Conservation (phyloP, 768 basidiomycete species). For the Leccinum imitatum region DNA sequence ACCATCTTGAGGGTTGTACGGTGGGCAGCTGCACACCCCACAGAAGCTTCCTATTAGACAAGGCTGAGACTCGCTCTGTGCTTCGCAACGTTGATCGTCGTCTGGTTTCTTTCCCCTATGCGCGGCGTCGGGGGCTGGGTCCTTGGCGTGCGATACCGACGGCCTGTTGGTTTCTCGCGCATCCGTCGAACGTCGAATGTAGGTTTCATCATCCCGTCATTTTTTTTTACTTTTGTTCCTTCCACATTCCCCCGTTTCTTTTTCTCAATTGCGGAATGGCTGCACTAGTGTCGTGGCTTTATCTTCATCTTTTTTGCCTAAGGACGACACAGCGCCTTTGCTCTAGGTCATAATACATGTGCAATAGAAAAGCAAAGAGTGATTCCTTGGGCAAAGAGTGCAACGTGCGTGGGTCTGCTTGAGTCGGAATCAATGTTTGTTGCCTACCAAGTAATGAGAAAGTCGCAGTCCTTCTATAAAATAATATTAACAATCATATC, state of each 20-base stretch:
- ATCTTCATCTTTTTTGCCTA: constrained; percentile 15
- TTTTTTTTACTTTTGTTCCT: too few relatives aligned
- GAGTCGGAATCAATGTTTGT: too few relatives aligned
- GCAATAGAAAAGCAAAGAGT: not conserved
- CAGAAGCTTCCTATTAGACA: too few relatives aligned
- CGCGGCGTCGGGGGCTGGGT: constrained; percentile 24
- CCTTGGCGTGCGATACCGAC: constrained; percentile 4
- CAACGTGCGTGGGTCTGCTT: too few relatives aligned
- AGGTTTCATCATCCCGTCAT: constrained; percentile 21
- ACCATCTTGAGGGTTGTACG: too few relatives aligned
- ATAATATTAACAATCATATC: too few relatives aligned
- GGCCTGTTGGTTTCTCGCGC: constrained; percentile 12
- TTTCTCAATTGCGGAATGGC: too few relatives aligned
- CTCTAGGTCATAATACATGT: constrained; percentile 28
- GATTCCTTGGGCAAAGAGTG: not conserved
- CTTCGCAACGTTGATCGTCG: constrained; percentile 57
- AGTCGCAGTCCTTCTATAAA: too few relatives aligned
- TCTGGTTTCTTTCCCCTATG: not conserved
- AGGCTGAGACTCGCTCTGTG: constrained; percentile 58
- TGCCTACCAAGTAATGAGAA: too few relatives aligned
- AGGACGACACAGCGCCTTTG: constrained; percentile 28
- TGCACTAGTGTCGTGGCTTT: too few relatives aligned
- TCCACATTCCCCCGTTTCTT: too few relatives aligned
- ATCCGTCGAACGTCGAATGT: constrained; percentile 22
- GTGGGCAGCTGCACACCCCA: too few relatives aligned